A percentile compares a stretch with the other conserved stretches of the same genome.
These are phyloP conservation scores for Sporisorium sorghi DNA, from an alignment of 1,284 basidiomycete genomes.

Conservation along the genomic window DNA sequence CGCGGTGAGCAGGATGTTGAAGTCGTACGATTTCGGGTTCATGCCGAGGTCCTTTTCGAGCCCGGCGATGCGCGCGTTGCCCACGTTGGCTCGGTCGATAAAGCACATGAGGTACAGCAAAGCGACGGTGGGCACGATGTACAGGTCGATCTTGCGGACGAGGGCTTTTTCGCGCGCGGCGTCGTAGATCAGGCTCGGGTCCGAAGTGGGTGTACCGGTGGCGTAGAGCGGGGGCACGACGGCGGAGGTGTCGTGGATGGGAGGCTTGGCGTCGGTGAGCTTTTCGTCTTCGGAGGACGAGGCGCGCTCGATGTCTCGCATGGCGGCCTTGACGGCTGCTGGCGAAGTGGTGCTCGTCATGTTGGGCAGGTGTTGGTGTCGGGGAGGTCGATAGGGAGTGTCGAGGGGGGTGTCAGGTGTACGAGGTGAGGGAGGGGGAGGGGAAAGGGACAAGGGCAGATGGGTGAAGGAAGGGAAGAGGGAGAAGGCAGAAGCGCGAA, in stretches of 20 bases:
- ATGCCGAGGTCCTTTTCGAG: constrained; percentile 57
- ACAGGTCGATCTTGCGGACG: constrained; percentile 60
- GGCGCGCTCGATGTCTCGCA: constrained; percentile 32
- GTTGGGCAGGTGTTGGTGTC: too few species aligned
- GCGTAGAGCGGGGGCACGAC: constrained; percentile 27
- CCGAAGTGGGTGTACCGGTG: constrained; percentile 15
- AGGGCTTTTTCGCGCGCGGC: constrained; percentile 43
- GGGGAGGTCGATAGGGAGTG: not conserved
- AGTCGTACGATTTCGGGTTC: constrained; percentile 50
- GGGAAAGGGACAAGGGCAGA: too few species aligned
- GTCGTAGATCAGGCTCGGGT: constrained; percentile 71
- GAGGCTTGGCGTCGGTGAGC: constrained; percentile 14
- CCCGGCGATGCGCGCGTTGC: constrained; percentile 60
- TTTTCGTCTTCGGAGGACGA: constrained; percentile 42
- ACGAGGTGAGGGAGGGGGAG: too few species aligned
- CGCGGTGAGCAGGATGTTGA: constrained; percentile 59
- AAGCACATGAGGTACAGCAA: constrained; percentile 48
- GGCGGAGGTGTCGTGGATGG: not conserved
- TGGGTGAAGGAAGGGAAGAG: too few species aligned
- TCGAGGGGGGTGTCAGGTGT: too few species aligned
- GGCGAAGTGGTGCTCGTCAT: constrained; percentile 39
- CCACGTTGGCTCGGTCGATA: constrained; percentile 54
- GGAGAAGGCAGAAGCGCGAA: too few species aligned
- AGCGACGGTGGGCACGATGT: constrained; percentile 56
- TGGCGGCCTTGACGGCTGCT: constrained; percentile 18